Percentiles rank a stretch among this genome's conserved stretches.
Evolutionary conservation across 495 filamentous ascomycete genomes (phyloP).

Genomic region (Ramalina intermedia): DNA sequence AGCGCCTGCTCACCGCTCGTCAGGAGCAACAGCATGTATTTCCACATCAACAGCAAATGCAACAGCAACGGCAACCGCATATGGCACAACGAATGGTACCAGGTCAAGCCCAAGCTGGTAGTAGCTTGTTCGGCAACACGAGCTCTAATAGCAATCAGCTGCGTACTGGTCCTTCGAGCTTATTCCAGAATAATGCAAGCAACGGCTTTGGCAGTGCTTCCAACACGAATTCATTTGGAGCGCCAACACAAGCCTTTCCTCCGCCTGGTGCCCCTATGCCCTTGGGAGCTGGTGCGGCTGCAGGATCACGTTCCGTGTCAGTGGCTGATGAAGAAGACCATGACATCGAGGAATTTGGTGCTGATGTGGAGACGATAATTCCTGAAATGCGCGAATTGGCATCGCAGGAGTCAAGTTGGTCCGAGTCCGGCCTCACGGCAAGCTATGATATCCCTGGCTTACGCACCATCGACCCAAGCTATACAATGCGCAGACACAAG

Average conservation of each 20-base stretch:
- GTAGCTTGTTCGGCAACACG: neutral
- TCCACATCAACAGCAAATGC: neutral
- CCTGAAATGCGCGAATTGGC: constrained; percentile 8
- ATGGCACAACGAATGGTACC: neutral
- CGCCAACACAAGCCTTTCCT: too few relatives aligned
- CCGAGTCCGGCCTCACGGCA: constrained; percentile 41
- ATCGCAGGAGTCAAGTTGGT: constrained; percentile 22
- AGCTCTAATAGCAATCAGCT: neutral
- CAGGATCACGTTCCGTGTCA: neutral
- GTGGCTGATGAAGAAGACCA: constrained; percentile 6
- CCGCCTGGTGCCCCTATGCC: too few relatives aligned
- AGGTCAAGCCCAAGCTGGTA: neutral
- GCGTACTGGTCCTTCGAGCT: too few relatives aligned
- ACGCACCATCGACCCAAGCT: constrained; percentile 31
- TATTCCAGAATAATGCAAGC: too few relatives aligned
- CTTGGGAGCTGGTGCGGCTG: too few relatives aligned
- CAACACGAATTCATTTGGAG: neutral
- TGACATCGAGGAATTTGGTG: neutral
- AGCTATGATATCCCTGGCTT: constrained; percentile 46
- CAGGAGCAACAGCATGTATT: neutral
- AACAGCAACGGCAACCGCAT: neutral
- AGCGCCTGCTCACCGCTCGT: neutral
- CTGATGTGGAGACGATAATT: constrained; percentile 8
- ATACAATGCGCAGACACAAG: constrained; percentile 26
- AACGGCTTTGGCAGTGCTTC: too few relatives aligned